These are phyloP conservation scores for Daldinia sp. DNA, from an alignment of 2,329 filamentous ascomycete genomes.

Conservation along the genomic window DNA sequence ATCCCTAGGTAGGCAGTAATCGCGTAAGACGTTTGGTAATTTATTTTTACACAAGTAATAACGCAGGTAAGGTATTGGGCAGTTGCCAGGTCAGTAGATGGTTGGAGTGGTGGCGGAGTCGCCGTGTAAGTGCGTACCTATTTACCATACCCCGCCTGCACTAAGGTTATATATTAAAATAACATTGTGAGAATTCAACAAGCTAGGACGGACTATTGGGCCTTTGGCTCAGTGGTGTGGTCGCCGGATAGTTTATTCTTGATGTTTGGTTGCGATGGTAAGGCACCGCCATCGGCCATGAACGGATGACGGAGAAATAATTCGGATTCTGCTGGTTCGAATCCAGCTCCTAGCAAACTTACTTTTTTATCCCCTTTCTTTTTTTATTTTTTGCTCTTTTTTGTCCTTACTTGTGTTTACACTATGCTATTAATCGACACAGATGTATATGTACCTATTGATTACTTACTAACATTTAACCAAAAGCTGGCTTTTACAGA, in stretches of 20 bases:
- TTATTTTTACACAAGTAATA: background rate
- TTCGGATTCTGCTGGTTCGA: background rate
- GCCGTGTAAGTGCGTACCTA: background rate
- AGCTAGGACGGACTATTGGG: background rate
- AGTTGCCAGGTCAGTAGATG: background rate
- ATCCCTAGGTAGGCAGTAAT: too few species aligned
- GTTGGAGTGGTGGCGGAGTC: background rate
- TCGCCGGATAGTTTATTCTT: background rate
- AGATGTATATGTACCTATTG: too few species aligned
- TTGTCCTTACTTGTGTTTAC: background rate
- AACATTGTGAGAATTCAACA: background rate
- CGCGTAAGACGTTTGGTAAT: too few species aligned
- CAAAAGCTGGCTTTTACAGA: too few species aligned
- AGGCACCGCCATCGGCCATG: too few species aligned
- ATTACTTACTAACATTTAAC: too few species aligned
- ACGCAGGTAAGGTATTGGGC: background rate
- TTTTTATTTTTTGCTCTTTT: background rate
- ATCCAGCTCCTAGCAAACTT: background rate
- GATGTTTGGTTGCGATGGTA: background rate
- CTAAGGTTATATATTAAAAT: background rate
- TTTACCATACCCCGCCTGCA: background rate
- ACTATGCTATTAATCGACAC: too few species aligned
- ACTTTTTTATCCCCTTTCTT: background rate
- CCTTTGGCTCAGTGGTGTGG: background rate
- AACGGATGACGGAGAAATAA: background rate